Evolutionary conservation across 148 eudicot species (phyloP).

Genomic region (Diospyros lotus): DNA sequence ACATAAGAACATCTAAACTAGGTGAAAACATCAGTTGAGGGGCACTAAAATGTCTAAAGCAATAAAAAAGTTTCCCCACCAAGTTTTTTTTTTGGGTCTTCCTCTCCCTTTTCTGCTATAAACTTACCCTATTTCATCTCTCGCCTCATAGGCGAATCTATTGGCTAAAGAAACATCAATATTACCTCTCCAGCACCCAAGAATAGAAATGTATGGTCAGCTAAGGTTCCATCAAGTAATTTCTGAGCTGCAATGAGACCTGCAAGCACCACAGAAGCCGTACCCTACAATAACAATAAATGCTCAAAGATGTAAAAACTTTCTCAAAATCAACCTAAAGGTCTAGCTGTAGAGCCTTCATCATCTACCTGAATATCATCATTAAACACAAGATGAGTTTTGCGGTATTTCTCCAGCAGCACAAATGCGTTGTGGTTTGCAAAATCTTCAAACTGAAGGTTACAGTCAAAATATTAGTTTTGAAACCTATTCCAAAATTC

Average conservation of each 20-base stretch:
- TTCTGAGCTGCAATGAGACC: conserved; percentile 74
- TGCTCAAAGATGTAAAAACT: not conserved
- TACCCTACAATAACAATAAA: conserved; percentile 50
- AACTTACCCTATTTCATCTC: too few species aligned
- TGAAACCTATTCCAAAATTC: not conserved
- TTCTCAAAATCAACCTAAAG: not conserved
- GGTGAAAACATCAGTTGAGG: not conserved
- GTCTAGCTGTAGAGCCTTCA: not conserved
- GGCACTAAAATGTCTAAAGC: not conserved
- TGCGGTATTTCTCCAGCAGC: conserved; percentile 65
- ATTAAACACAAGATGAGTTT: conserved; percentile 80
- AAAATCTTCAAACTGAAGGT: conserved; percentile 83
- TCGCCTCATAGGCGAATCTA: too few species aligned
- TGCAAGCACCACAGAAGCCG: conserved; percentile 87
- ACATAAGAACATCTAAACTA: not conserved
- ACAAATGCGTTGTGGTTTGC: conserved; percentile 94
- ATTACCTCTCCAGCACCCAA: conserved; percentile 94
- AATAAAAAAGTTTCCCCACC: not conserved
- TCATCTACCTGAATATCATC: conserved; percentile 84
- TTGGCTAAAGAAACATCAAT: not conserved
- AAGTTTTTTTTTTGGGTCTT: too few species aligned
- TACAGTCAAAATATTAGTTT: conserved; percentile 4
- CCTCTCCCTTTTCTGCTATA: too few species aligned
- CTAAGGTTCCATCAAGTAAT: conserved; percentile 64
- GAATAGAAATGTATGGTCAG: conserved; percentile 83